Base-by-base conservation (phyloP, 345 rosid species). In the Rhizophora apiculata region DNA sequence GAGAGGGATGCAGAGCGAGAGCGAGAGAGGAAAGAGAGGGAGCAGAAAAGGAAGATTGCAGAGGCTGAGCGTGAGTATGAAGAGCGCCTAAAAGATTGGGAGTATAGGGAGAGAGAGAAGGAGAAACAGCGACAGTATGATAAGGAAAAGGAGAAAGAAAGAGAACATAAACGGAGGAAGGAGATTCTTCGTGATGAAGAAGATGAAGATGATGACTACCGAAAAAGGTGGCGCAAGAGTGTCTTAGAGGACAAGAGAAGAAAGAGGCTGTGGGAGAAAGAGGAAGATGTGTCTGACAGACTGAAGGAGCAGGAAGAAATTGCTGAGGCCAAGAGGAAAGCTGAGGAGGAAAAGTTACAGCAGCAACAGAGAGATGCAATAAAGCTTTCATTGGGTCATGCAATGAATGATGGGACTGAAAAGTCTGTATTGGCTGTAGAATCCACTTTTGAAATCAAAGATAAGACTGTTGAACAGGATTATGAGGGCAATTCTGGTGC, bases 1-100 rank as follows among this genome's bases (percentile, higher is more conserved):
- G 98, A 92, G 79, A 87, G 94, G 79, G 98, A 90, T 78, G 88
- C 97, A 58, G 99, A 92, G 70, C 81, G 96, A 68, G 99, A 92
- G 79, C 79, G 92, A 34, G 64, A 81, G 51, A 84, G 98, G 81
- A 90, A 90, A 78, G 99, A 90, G 84, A 90, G 98, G 80, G 99
- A 95, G 80, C 94, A 82, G 75, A 88, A 88, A 76, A 87, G 97
- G 83, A 92, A 87, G 84, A 71, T 86, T 65, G 97, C 89, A 81
- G 99, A 90, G 55, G 96, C 91, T 19, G 98, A 95, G 76, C 93
- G 97, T 21, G 98, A 85, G 63, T 95, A 84, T 83, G 98, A 88
- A 77, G 75, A 84, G 73, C 87, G 89, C 57, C 92, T 95, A 63
- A 91, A 87, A 85, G 97, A 90, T 57, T 95, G 96, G 99, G 99